Evolutionary conservation across 2,329 filamentous ascomycete genomes (phyloP).

Genomic region (Botrytis elliptica): DNA sequence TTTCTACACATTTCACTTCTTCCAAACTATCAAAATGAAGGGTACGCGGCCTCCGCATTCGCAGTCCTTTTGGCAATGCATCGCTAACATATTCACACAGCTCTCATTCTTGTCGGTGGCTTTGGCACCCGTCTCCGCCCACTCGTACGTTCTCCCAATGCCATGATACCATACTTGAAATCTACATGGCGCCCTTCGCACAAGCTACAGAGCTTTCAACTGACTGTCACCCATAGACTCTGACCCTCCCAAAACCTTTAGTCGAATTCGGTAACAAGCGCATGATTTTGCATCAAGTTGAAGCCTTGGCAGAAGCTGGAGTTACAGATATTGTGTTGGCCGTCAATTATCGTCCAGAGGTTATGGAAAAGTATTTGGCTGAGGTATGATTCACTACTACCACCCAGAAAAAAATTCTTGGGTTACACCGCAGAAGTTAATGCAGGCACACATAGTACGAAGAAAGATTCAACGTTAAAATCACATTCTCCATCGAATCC

Average conservation of each 20-base stretch:
- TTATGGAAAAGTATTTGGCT: conserved; percentile 92
- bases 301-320: conserved; percentile 87
- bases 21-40: conserved; percentile 36
- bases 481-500: conserved; percentile 94
- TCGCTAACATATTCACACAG: conserved; percentile 47
- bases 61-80: neutral
- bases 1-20: conserved; percentile 22
- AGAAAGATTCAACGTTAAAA: conserved; percentile 87
- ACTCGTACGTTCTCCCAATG: conserved; percentile 62
- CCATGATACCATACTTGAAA: conserved; percentile 25
- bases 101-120: conserved; percentile 97
- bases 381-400: conserved; percentile 58
- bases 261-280: conserved; percentile 99
- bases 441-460: conserved; percentile 64
- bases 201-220: conserved; percentile 22
- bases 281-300: conserved; percentile 98
- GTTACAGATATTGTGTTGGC: conserved; percentile 97
- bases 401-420: neutral
- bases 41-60: conserved; percentile 28
- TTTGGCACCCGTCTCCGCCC: conserved; percentile 97
- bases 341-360: conserved; percentile 97
- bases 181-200: conserved; percentile 18
- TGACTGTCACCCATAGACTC: conserved; percentile 59
- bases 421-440: conserved; percentile 25
- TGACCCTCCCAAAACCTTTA: conserved; percentile 94